Percentiles rank a stretch among this genome's conserved stretches.
Evolutionary conservation across 768 basidiomycete species (phyloP).

Genomic region (Trametes elegans): DNA sequence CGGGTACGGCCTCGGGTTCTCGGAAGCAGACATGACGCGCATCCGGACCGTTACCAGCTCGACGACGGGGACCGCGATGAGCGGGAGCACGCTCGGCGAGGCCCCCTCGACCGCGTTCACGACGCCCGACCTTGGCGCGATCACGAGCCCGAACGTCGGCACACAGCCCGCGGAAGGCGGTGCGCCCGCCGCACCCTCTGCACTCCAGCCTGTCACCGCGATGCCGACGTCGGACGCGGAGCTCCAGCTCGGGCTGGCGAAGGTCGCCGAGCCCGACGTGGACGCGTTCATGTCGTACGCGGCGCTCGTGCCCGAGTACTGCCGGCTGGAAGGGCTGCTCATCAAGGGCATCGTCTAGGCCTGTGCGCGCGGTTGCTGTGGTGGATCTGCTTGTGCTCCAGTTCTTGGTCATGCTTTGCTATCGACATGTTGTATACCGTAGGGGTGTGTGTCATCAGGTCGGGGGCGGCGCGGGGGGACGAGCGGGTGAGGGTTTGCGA

Average conservation of each 20-base stretch:
- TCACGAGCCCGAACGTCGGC: slow-evolving; percentile 28
- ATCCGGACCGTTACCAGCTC: slow-evolving; percentile 57
- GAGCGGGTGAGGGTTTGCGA: background rate
- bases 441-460: background rate
- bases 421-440: slow-evolving; percentile 20
- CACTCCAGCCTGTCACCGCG: slow-evolving; percentile 68
- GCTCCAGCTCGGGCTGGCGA: slow-evolving; percentile 71
- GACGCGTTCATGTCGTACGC: slow-evolving; percentile 88
- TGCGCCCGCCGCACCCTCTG: slow-evolving; percentile 50
- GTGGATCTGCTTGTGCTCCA: background rate
- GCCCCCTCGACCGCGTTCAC: slow-evolving; percentile 55
- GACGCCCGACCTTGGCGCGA: slow-evolving; percentile 55
- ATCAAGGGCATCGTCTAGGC: slow-evolving; percentile 55
- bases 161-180: slow-evolving; percentile 32
- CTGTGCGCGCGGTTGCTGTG: background rate
- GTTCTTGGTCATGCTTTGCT: slow-evolving; percentile 20
- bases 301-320: slow-evolving; percentile 81
- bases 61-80: slow-evolving; percentile 35
- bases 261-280: slow-evolving; percentile 80
- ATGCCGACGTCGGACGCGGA: slow-evolving; percentile 72
- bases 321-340: slow-evolving; percentile 75
- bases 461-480: background rate
- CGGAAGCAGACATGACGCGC: slow-evolving; percentile 43
- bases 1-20: slow-evolving; percentile 40
- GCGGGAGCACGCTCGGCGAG: slow-evolving; percentile 35